Percentiles rank a stretch among this genome's conserved stretches.
These are phyloP conservation scores for Backusella tuberculispora DNA, from an alignment of 192 early-diverging fungal genomes.

Conservation along the genomic window DNA sequence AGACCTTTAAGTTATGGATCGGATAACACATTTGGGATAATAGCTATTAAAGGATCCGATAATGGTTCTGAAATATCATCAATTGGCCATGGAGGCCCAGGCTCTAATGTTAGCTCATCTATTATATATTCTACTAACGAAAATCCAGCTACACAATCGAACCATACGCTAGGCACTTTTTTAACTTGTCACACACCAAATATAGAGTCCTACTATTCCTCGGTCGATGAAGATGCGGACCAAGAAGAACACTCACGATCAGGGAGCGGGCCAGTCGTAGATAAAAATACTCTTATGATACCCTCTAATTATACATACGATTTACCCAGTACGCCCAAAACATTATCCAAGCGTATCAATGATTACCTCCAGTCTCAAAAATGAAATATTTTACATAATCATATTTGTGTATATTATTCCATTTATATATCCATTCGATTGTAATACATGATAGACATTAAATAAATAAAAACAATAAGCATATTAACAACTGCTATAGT, in stretches of 20 bases:
- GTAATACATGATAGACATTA: not conserved
- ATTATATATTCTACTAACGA: not conserved
- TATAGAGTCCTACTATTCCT: not conserved
- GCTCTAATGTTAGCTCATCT: not conserved
- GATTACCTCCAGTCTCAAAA: not conserved
- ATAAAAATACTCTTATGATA: not conserved
- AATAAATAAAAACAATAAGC: not conserved
- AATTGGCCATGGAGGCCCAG: not conserved
- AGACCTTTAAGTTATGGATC: constrained; percentile 13
- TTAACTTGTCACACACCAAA: not conserved
- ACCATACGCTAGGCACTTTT: not conserved
- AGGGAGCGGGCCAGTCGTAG: not conserved
- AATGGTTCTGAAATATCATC: constrained; percentile 8
- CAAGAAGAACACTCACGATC: not conserved
- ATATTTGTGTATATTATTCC: not conserved
- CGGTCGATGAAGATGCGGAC: not conserved
- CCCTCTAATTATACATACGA: not conserved
- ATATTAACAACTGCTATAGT: not conserved
- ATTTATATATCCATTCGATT: not conserved
- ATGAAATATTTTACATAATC: constrained; percentile 1
- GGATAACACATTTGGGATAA: constrained; percentile 15
- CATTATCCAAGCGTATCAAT: not conserved
- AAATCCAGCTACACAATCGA: not conserved
- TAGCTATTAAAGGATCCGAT: not conserved
- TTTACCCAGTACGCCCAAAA: not conserved